Base-by-base conservation (phyloP, 208 protist genomes). In the Porcisia hertigi region DNA sequence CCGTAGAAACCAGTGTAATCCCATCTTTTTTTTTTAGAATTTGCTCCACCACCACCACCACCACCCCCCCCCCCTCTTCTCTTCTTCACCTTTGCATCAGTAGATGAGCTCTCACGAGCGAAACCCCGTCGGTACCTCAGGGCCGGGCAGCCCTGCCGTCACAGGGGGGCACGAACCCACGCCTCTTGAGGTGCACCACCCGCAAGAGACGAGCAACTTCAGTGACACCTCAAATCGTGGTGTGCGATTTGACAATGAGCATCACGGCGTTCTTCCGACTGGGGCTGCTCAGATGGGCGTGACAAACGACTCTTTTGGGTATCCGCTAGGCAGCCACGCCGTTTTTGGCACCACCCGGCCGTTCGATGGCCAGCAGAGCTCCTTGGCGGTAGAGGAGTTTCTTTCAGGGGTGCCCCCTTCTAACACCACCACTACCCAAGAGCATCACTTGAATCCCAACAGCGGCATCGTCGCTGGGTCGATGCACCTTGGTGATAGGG, bases 241-340 rank as follows among this genome's bases (percentile, higher is more conserved):
- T 36, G 5, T 62, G 49, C 34, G 4, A 25, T 30, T 49, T 43
- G 69, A 52, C 23, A 43, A 16, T 12, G 34, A 2, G 9, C 53
- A 59, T 34, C 2, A 23, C 16, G 16, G 34, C 12, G 7, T 39
- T 18, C 55, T 30, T 20, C 71, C 41, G 11, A 58, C n/a, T 64
- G 60, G 41, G 25, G 75, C 36, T 16, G 57, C 66, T 4, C 59
- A 65, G 25, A 57, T 30, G 34, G 60, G 64, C 39, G 30, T 76
- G 16, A 82, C 71, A 54, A 90, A 87, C 52, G 83, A 90, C 66
- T 90, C 86, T 73, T 90, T 90, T 63, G 80, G 77, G 18, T 58
- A 77, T 25, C 77, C 72, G 39, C 62, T 84, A 49, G 63, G 77
- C 69, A 47, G 67, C 69, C 69, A 75, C 30, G 69, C 82, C 23